These are phyloP conservation scores for Saccharomyces hybrid DNA, from an alignment of 1,139 yeast genomes.

Conservation along the genomic window DNA sequence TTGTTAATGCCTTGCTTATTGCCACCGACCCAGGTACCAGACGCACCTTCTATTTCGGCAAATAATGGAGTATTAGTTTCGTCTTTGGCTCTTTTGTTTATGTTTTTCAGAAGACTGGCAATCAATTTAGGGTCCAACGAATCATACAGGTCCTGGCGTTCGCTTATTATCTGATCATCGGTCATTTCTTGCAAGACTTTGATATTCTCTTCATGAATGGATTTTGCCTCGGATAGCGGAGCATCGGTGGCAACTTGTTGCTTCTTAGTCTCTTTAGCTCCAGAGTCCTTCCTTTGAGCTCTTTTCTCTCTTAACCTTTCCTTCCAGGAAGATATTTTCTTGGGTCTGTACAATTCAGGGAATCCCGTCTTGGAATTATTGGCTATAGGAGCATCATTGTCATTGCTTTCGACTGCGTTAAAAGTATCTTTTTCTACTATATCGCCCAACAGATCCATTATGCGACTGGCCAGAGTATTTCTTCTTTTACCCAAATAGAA, in stretches of 20 bases:
- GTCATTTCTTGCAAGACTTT: constrained; percentile 57
- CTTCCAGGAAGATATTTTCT: constrained; percentile 37
- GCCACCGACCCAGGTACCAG: constrained; percentile 72
- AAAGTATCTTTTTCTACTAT: constrained; percentile 59
- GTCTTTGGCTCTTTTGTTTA: constrained; percentile 35
- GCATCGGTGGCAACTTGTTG: constrained; percentile 8
- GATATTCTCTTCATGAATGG: constrained; percentile 71
- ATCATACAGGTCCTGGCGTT: constrained; percentile 60
- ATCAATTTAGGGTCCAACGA: constrained; percentile 65
- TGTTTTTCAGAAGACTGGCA: constrained; percentile 42
- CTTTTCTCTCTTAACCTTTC: constrained; percentile 9
- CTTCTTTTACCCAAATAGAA: background rate
- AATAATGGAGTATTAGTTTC: constrained; percentile 27
- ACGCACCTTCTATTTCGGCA: constrained; percentile 53
- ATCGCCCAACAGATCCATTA: constrained; percentile 68
- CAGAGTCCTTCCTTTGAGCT: constrained; percentile 17
- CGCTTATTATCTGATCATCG: constrained; percentile 55
- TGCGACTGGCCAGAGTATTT: background rate
- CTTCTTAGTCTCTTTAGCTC: background rate
- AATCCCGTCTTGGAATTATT: constrained; percentile 35
- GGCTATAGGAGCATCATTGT: constrained; percentile 26
- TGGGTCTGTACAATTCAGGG: constrained; percentile 36
- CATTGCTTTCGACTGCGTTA: constrained; percentile 27
- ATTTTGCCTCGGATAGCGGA: constrained; percentile 50
- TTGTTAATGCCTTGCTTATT: constrained; percentile 24